Conservation (phyloP, 179 eudicot species). For the Silene noctiflora region DNA sequence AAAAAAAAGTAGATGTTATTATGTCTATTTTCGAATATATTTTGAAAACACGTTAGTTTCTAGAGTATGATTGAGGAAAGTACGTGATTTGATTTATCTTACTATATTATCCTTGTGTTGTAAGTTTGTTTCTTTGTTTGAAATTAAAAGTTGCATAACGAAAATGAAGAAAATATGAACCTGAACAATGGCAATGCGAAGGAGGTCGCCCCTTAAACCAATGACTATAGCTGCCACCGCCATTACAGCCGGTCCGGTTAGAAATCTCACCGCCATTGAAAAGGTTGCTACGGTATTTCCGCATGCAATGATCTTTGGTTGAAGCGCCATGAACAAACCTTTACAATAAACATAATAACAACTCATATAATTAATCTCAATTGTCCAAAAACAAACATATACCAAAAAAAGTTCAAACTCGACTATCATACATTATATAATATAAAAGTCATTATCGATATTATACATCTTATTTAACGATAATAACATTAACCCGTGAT, state of each 20-base stretch:
- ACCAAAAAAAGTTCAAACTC: too few species aligned
- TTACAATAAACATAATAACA: constrained; percentile 5
- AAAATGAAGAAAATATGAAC: constrained; percentile 20
- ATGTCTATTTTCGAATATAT: too few species aligned
- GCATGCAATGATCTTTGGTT: constrained; percentile 73
- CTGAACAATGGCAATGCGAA: constrained; percentile 86
- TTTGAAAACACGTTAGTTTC: too few species aligned
- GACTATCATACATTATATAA: neutral
- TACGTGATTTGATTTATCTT: too few species aligned
- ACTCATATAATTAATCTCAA: too few species aligned
- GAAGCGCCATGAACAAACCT: constrained; percentile 81
- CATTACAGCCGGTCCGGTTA: constrained; percentile 69
- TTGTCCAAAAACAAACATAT: too few species aligned
- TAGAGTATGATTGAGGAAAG: too few species aligned
- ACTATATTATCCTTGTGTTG: neutral
- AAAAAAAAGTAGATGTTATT: neutral
- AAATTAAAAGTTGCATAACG: too few species aligned
- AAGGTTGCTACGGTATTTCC: constrained; percentile 58
- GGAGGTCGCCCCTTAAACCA: constrained; percentile 67
- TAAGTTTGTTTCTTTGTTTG: too few species aligned
- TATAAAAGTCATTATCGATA: neutral
- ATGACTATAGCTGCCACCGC: constrained; percentile 59
- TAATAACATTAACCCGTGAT: neutral
- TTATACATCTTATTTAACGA: neutral
- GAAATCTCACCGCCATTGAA: constrained; percentile 63